Conservation (phyloP, 2,329 filamentous ascomycete genomes). For the Epichloe typhina region DNA sequence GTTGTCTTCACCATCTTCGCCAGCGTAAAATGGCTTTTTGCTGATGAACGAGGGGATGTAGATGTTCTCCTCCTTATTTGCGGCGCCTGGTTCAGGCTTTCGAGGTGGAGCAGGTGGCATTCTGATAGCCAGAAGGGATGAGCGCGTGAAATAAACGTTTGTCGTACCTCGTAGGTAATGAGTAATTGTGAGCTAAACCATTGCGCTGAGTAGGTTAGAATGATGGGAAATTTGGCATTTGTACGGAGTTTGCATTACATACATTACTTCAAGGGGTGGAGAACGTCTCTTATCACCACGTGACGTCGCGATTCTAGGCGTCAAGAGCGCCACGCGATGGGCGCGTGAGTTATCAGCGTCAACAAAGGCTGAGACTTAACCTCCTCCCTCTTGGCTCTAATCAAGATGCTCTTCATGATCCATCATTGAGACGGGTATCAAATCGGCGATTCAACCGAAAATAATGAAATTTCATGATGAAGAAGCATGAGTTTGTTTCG, state of each 20-base stretch:
- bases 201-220: neutral
- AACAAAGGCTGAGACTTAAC: neutral
- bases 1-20: slow-evolving; percentile 59
- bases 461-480: neutral
- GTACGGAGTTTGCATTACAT: neutral
- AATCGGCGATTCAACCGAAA: neutral
- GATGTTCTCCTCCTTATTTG: slow-evolving; percentile 82
- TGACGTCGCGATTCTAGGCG: slow-evolving; percentile 13
- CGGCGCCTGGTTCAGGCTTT: slow-evolving; percentile 23
- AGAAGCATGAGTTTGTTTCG: slow-evolving; percentile 55
- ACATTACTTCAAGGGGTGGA: neutral
- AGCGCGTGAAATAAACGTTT: neutral
- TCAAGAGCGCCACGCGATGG: neutral
- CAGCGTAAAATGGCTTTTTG: slow-evolving; percentile 92
- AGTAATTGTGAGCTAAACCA: neutral
- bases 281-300: slow-evolving; percentile 13
- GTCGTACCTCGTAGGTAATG: neutral
- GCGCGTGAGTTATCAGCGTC: neutral
- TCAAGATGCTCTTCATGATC: neutral
- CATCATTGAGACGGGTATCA: neutral
- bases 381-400: neutral
- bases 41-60: slow-evolving; percentile 98
- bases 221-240: neutral
- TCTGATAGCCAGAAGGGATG: neutral
- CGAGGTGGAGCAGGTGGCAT: slow-evolving; percentile 18